Percentiles rank a stretch among this genome's conserved stretches.
Evolutionary conservation across 495 filamentous ascomycete genomes (phyloP).

Genomic region (Platismatia glauca): DNA sequence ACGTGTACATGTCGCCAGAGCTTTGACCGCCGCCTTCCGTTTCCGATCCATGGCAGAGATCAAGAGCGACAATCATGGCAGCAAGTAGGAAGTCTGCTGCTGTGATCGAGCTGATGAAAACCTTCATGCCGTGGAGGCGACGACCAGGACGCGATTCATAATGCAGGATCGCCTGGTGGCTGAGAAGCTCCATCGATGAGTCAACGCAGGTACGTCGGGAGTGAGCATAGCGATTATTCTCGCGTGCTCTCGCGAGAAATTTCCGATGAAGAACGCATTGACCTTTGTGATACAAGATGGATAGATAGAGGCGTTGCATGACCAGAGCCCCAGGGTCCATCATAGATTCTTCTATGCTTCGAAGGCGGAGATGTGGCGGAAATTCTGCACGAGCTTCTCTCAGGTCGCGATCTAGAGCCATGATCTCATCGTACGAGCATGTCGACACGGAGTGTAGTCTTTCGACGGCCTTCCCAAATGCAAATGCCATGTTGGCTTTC

Average conservation of each 20-base stretch:
- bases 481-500: conserved; percentile 58
- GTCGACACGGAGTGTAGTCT: conserved; percentile 34
- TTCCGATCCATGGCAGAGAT: conserved; percentile 42
- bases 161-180: conserved; percentile 66
- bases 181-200: conserved; percentile 66
- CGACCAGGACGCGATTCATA: conserved; percentile 66
- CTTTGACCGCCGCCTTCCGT: conserved; percentile 29
- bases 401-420: conserved; percentile 64
- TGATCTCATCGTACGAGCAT: conserved; percentile 67
- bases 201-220: conserved; percentile 76
- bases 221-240: conserved; percentile 67
- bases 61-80: conserved; percentile 79
- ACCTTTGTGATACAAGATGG: conserved; percentile 74
- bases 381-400: conserved; percentile 57
- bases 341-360: conserved; percentile 60
- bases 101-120: conserved; percentile 69
- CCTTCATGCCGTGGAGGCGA: conserved; percentile 60
- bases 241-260: conserved; percentile 60
- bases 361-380: conserved; percentile 61
- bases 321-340: conserved; percentile 68
- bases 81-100: conserved; percentile 78
- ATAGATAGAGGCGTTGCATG: conserved; percentile 71
- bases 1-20: conserved; percentile 52
- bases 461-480: conserved; percentile 52
- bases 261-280: conserved; percentile 77